Evolutionary conservation across 768 basidiomycete genomes (phyloP), one percentile per base, ranked within the genome.

Genomic region (Ramaria sp.): DNA sequence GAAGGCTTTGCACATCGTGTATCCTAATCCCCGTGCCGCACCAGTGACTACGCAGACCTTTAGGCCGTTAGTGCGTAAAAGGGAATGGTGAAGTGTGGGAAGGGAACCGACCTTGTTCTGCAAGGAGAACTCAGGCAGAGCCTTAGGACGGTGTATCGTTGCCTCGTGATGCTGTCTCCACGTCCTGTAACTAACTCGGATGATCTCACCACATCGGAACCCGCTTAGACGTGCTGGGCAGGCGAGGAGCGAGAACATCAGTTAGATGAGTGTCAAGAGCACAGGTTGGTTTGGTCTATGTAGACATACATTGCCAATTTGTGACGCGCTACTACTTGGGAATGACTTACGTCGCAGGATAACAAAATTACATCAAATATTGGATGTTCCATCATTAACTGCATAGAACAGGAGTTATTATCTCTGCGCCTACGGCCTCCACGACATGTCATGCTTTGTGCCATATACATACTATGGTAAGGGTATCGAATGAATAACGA

Each of bases 21-120:
- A 77, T 6, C 95, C 95, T 44, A 98, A 72, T 6, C 95, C 95
- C 62, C 88, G 77, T 12, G 93, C 95, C 52, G 84, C 95, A 44
- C 95, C 95, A 37, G 95, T 98, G 49, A 98, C 83, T 61, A 94
- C 71, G 70, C 89, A 90, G 52, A 92, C 91, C 83, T 95, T 63
- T 6, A 18, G 8, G 10, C 32, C 3, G 32, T 34, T 13, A 34
- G 32, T 28, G 8, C 24, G 22, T 25, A 25, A 44, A 48, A 2
- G 44, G 52, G 53, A 38, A 48, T 16, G 24, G 55, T 48, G 12
- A 24, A 38, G 13, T 41, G 20, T 41, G 16, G 1, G n/a, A 44
- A 24, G 32, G 13, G 16, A 24, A 42, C 67, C 59, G 49, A 83
- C 88, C 76, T 88, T 91, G 63, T 76, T 77, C 64, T 80, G 73